Conservation (phyloP, 352 stramenopile species). For the Pythium dissimile region DNA sequence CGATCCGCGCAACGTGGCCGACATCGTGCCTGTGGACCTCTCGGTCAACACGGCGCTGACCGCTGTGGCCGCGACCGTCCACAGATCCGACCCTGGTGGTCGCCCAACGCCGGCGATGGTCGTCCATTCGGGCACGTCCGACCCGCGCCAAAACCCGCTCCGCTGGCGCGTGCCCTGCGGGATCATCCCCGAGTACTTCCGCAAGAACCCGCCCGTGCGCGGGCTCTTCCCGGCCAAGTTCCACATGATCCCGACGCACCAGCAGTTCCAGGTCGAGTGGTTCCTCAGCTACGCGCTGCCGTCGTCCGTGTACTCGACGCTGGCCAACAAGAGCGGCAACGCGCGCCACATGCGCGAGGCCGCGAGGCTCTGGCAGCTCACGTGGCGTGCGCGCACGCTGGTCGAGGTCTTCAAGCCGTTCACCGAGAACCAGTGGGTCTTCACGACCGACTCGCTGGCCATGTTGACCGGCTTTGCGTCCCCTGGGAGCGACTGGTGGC, state of each 20-base stretch:
- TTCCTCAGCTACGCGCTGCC: slow-evolving; percentile 75
- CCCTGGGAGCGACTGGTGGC: slow-evolving; percentile 38
- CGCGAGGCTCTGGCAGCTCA: slow-evolving; percentile 66
- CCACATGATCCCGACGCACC: slow-evolving; percentile 72
- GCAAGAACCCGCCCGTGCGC: slow-evolving; percentile 55
- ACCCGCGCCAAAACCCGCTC: slow-evolving; percentile 73
- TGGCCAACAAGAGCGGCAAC: slow-evolving; percentile 64
- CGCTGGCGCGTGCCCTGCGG: slow-evolving; percentile 69
- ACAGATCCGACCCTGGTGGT: not conserved
- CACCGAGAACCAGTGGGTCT: slow-evolving; percentile 86
- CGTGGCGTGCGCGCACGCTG: slow-evolving; percentile 67
- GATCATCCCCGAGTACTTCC: slow-evolving; percentile 63
- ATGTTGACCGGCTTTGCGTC: slow-evolving; percentile 28
- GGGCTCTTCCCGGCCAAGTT: slow-evolving; percentile 62
- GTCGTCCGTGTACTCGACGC: slow-evolving; percentile 75
- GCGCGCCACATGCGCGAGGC: slow-evolving; percentile 64
- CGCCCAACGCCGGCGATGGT: slow-evolving; percentile 33
- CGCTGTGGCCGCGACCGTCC: slow-evolving; percentile 37
- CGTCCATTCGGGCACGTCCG: slow-evolving; percentile 75
- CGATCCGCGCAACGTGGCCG: slow-evolving; percentile 71
- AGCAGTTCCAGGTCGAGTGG: slow-evolving; percentile 85
- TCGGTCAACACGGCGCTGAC: slow-evolving; percentile 75
- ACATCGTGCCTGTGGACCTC: slow-evolving; percentile 82
- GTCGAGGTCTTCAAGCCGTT: slow-evolving; percentile 87
- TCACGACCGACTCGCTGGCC: slow-evolving; percentile 47